These are phyloP conservation scores for Platismatia glauca DNA, from an alignment of 495 filamentous ascomycete species.

Conservation along the genomic window DNA sequence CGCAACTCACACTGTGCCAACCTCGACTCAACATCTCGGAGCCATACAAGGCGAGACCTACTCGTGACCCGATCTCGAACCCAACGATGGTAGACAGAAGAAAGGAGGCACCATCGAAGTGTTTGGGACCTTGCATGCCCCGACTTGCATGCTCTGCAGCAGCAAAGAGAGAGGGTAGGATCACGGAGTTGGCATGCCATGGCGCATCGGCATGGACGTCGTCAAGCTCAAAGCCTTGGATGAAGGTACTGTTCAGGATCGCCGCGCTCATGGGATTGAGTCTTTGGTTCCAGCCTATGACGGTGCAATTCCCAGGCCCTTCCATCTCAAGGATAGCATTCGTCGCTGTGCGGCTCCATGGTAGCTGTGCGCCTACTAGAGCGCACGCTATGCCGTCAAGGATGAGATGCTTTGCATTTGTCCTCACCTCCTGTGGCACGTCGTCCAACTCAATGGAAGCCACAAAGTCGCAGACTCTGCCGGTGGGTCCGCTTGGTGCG, in stretches of 20 bases:
- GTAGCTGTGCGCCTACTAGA: constrained; percentile 34
- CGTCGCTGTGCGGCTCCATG: constrained; percentile 34
- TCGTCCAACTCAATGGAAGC: constrained; percentile 16
- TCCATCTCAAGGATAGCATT: constrained; percentile 32
- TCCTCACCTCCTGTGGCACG: constrained; percentile 22
- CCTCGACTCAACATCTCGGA: constrained; percentile 32
- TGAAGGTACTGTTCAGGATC: constrained; percentile 20
- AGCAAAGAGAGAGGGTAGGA: constrained; percentile 10
- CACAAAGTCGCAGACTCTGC: constrained; percentile 26
- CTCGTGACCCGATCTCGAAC: constrained; percentile 35
- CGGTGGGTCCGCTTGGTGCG: constrained; percentile 18
- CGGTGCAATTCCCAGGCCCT: constrained; percentile 25
- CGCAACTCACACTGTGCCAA: constrained; percentile 32
- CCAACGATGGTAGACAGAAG: constrained; percentile 34
- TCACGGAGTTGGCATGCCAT: constrained; percentile 27
- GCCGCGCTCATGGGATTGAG: constrained; percentile 19
- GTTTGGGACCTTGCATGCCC: not conserved
- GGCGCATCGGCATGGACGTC: constrained; percentile 32
- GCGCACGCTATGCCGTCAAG: constrained; percentile 38
- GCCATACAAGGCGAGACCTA: constrained; percentile 34
- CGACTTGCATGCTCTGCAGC: not conserved
- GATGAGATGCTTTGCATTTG: constrained; percentile 36
- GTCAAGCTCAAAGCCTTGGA: constrained; percentile 19
- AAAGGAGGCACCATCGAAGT: constrained; percentile 24
- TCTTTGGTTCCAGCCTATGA: constrained; percentile 31